Conservation (phyloP, 345 rosid genomes). For the Gossypium ekmanianum region DNA sequence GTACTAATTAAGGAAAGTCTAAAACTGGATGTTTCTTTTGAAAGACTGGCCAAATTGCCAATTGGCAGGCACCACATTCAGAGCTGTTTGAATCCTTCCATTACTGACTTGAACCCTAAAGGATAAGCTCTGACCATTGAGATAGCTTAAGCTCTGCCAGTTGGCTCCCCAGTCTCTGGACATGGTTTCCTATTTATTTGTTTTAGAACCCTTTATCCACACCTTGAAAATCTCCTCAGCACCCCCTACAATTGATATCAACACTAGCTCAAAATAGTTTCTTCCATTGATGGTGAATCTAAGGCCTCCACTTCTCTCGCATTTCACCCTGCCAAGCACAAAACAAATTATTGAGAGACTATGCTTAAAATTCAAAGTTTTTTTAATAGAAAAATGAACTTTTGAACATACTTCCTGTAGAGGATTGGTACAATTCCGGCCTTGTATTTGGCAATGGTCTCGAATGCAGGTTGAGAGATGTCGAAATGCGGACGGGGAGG, state of each 20-base stretch:
- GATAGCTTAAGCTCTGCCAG: slow-evolving; percentile 64
- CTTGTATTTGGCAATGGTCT: slow-evolving; percentile 59
- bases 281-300: slow-evolving; percentile 64
- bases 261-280: slow-evolving; percentile 64
- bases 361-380: not conserved
- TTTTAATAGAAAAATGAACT: not conserved
- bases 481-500: slow-evolving; percentile 71
- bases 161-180: slow-evolving; percentile 69
- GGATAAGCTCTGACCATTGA: slow-evolving; percentile 61
- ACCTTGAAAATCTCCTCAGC: slow-evolving; percentile 51
- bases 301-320: slow-evolving; percentile 62
- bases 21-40: slow-evolving; percentile 52
- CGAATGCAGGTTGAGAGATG: slow-evolving; percentile 71
- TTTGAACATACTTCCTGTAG: slow-evolving; percentile 45
- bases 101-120: slow-evolving; percentile 49
- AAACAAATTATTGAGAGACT: not conserved
- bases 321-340: slow-evolving; percentile 42
- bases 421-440: slow-evolving; percentile 72
- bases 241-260: slow-evolving; percentile 63
- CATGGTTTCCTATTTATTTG: slow-evolving; percentile 51
- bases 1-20: slow-evolving; percentile 1
- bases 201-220: slow-evolving; percentile 54
- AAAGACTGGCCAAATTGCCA: slow-evolving; percentile 73
- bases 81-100: slow-evolving; percentile 39
- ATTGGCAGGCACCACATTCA: slow-evolving; percentile 40